Base-by-base conservation (phyloP, 768 basidiomycete species). In the Phanerodontia chrysosporium region DNA sequence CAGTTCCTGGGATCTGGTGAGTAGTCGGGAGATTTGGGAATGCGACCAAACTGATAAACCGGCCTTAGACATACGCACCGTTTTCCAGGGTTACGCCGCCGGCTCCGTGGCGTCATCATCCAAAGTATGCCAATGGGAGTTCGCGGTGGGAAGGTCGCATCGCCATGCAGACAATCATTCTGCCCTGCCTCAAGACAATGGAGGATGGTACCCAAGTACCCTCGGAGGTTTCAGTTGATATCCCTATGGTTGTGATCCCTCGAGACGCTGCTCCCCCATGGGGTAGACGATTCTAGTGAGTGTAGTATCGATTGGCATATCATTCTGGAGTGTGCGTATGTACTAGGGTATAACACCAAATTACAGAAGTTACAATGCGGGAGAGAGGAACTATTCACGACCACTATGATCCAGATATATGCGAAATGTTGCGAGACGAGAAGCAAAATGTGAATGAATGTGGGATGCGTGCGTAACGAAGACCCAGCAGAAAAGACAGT, bases 321-420 rank as follows among this genome's bases (percentile, higher is more conserved):
- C 39, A 29, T 48, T 45, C 55, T 36, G 25, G 39, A 42, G 42
- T 24, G n/a, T 51, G 52, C 52, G 35, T 32, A 51, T 25, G 49
- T 53, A 53, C 58, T 63, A 63, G 58, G 58, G 58, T 63, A 59
- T 63, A 55, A 51, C 48, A 59, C 56, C 56, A 24, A 63, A 53
- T 63, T 60, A 63, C 62, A 63, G 58, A 39, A 51, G 56, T 49
- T 63, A 63, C 62, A 63, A 55, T 60, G 51, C 45, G 39, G 39
- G 16, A 42, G 18, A 18, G 51, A 51, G 28, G 48, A 16, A 53
- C 52, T 39, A 35, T 51, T 42, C 18, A 35, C 51, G 22, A 35
- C 51, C 30, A 51, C 29, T 51, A 51, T 56, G 58, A 57, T 60
- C 62, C 62, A 60, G 49, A 63, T 63, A 63, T 59, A 63, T 57